These are phyloP conservation scores for Rosa chinensis DNA, from an alignment of 306 rosid genomes.

Conservation along the genomic window DNA sequence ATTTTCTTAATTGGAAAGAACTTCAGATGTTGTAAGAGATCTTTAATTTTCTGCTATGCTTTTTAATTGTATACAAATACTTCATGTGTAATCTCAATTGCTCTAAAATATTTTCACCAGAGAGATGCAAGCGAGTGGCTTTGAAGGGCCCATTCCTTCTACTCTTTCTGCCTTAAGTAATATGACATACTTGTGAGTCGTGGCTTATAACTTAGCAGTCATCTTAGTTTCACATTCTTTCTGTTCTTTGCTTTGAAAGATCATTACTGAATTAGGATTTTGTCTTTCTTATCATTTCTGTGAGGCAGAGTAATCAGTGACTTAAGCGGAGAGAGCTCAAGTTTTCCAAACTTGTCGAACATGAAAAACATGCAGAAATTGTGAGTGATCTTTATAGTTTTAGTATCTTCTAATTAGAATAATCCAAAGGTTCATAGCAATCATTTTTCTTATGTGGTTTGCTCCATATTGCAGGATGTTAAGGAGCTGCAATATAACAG, in stretches of 20 bases:
- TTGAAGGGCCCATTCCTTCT: constrained; percentile 37
- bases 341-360: constrained; percentile 25
- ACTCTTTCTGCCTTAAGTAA: constrained; percentile 19
- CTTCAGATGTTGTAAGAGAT: constrained; percentile 21
- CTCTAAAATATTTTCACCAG: constrained; percentile 2
- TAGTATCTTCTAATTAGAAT: not conserved
- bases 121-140: constrained; percentile 34
- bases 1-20: constrained; percentile 16
- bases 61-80: not conserved
- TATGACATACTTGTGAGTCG: constrained; percentile 28
- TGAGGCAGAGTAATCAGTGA: constrained; percentile 32
- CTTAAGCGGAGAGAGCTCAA: constrained; percentile 19
- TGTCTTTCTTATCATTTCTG: not conserved
- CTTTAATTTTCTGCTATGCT: not conserved
- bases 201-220: not conserved
- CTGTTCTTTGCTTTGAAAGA: not conserved
- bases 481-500: constrained; percentile 29
- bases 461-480: constrained; percentile 31
- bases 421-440: not conserved
- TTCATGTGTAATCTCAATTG: not conserved
- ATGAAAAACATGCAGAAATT: constrained; percentile 8
- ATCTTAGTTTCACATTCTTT: not conserved
- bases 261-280: not conserved
- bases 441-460: not conserved
- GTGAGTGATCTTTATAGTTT: constrained; percentile 21